Evolutionary conservation across 257 asterid genomes (phyloP).

Genomic region (Penstemon newberryi): DNA sequence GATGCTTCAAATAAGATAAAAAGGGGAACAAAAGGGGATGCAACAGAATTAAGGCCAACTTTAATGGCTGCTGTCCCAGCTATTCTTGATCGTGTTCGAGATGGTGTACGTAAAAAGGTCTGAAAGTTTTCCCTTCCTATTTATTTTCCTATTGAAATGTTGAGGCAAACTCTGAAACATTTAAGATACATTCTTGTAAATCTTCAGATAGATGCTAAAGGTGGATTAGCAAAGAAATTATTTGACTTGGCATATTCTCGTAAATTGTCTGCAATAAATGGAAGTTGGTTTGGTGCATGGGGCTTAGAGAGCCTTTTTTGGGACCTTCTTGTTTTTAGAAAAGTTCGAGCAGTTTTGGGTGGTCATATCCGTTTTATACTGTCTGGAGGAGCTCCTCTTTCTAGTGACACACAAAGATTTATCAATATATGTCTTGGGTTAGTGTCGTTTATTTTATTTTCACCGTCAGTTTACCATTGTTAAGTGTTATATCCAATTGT

Average conservation of each 20-base stretch:
- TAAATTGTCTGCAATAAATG: conserved; percentile 74
- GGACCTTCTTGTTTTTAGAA: conserved; percentile 83
- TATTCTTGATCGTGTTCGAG: conserved; percentile 97
- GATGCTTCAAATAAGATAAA: conserved; percentile 94
- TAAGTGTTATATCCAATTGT: conserved; percentile 12
- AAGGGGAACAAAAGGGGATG: conserved; percentile 95
- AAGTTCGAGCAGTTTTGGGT: conserved; percentile 92
- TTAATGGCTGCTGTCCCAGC: conserved; percentile 97
- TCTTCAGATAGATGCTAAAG: conserved; percentile 78
- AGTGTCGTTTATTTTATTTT: conserved; percentile 32
- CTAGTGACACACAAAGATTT: conserved; percentile 93
- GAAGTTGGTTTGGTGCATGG: conserved; percentile 99
- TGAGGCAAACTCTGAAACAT: conserved; percentile 19
- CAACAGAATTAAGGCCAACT: conserved; percentile 76
- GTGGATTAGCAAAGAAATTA: conserved; percentile 80
- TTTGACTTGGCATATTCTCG: conserved; percentile 91
- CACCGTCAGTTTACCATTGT: neutral
- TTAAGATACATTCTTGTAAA: conserved; percentile 23
- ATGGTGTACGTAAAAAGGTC: conserved; percentile 96
- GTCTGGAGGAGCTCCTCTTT: conserved; percentile 99
- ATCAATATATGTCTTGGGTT: conserved; percentile 96
- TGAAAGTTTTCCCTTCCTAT: conserved; percentile 12
- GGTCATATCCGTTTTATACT: conserved; percentile 88
- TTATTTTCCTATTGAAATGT: conserved; percentile 8
- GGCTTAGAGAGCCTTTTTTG: conserved; percentile 85